phyloP scores from a whole-genome alignment of 176 grass and related monocot species.

The Bothriochloa decipiens region DNA sequence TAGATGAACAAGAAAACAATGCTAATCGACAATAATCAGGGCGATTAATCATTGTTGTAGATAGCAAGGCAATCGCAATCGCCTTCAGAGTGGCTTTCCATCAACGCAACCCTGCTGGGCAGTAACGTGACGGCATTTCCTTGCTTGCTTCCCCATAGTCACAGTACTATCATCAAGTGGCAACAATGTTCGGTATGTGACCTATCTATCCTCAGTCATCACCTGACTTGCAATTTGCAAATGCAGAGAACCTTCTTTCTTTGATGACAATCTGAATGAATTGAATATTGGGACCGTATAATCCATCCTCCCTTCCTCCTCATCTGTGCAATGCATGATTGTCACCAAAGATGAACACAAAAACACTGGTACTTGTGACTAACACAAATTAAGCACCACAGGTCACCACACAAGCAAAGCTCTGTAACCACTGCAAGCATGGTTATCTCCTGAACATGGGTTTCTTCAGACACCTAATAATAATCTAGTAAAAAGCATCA shows the following conservation, averaged over 20 bases:
- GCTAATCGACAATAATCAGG: conserved; percentile 4
- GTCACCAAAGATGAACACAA: conserved; percentile 28
- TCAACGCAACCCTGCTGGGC: conserved; percentile 36
- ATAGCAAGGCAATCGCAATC: conserved; percentile 12
- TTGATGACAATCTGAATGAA: background rate
- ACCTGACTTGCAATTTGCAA: background rate
- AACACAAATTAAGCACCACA: background rate
- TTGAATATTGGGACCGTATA: background rate
- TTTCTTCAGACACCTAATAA: conserved; percentile 10
- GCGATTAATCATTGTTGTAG: background rate
- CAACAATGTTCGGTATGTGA: background rate
- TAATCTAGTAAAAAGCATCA: conserved; percentile 20
- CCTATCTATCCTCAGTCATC: background rate
- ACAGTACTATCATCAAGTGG: background rate
- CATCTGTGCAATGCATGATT: conserved; percentile 14
- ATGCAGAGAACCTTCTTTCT: conserved; percentile 7
- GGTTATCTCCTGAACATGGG: background rate
- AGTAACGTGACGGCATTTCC: conserved; percentile 40
- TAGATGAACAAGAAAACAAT: background rate
- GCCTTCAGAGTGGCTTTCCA: conserved; percentile 26
- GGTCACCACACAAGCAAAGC: conserved; percentile 26
- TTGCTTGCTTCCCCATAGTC: background rate
- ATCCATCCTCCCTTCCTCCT: background rate
- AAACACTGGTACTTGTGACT: no score
- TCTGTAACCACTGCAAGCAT: background rate